Percentiles rank a stretch among this genome's conserved stretches.
Conservation (phyloP, 1,284 basidiomycete genomes). For the Mycosarcoma mackinlayi region DNA sequence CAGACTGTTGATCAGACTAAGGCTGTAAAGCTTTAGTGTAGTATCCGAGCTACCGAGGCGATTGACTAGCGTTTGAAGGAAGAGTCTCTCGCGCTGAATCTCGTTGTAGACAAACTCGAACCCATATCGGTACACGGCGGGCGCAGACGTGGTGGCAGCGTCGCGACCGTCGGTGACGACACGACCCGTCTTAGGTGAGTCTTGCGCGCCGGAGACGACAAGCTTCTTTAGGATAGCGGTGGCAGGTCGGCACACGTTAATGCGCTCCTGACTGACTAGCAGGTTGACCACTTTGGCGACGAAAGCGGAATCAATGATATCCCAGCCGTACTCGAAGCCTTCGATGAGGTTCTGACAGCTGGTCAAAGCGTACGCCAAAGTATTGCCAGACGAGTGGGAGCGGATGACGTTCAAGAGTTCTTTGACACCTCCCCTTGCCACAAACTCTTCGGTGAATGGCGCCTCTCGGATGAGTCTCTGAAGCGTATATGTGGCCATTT, state of each 20-base stretch:
- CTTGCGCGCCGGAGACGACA: conserved; percentile 70
- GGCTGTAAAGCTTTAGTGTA: conserved; percentile 62
- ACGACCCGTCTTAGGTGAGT: conserved; percentile 45
- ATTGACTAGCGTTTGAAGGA: conserved; percentile 61
- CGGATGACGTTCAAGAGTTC: conserved; percentile 55
- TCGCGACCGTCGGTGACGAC: conserved; percentile 36
- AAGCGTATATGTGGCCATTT: conserved; percentile 80
- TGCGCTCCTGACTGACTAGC: conserved; percentile 70
- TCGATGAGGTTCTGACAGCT: conserved; percentile 80
- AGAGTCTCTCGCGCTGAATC: conserved; percentile 55
- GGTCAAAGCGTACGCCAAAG: conserved; percentile 83
- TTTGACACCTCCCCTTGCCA: conserved; percentile 76
- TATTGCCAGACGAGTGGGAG: conserved; percentile 77
- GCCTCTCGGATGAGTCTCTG: conserved; percentile 90
- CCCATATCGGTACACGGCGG: conserved; percentile 54
- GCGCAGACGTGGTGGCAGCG: conserved; percentile 18
- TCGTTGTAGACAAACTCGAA: conserved; percentile 63
- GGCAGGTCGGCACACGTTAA: conserved; percentile 95
- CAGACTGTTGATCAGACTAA: conserved; percentile 80
- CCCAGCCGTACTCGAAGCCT: conserved; percentile 73
- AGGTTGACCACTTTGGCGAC: conserved; percentile 83
- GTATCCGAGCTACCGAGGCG: conserved; percentile 66
- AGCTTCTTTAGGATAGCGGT: conserved; percentile 91
- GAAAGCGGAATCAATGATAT: conserved; percentile 77
- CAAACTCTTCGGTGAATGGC: conserved; percentile 85